A percentile compares a stretch with the other conserved stretches of the same genome.
Evolutionary conservation across 345 rosid species (phyloP).

Genomic region (Populus nigra): DNA sequence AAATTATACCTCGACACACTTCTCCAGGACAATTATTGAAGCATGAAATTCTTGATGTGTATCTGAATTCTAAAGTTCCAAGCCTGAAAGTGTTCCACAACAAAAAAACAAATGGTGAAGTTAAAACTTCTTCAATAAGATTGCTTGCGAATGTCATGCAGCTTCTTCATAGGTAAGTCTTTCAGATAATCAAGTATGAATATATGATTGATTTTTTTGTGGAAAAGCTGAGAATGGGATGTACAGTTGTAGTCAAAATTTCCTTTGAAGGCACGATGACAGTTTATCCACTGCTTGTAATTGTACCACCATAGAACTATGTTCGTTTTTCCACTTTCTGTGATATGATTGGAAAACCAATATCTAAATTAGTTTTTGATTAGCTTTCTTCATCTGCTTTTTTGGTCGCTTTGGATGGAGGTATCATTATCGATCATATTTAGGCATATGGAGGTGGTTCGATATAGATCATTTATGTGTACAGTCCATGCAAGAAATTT

Average conservation of each 20-base stretch:
- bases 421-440: not conserved
- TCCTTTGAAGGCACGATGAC: not conserved
- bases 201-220: not conserved
- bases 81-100: conserved; percentile 68
- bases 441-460: not conserved
- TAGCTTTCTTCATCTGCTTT: not conserved
- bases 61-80: conserved; percentile 63
- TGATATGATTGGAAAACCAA: not conserved
- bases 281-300: not conserved
- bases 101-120: conserved; percentile 48
- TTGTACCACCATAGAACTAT: not conserved
- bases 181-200: not conserved
- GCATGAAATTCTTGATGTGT: conserved; percentile 63
- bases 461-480: not conserved
- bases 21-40: conserved; percentile 73
- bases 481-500: not conserved
- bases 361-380: not conserved
- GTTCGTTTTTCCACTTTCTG: not conserved
- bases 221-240: not conserved
- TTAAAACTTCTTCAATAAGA: conserved; percentile 45
- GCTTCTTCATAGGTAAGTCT: conserved; percentile 66
- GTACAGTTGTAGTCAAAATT: not conserved
- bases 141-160: conserved; percentile 63
- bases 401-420: not conserved
- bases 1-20: conserved; percentile 9